Evolutionary conservation across 192 early-diverging fungal genomes (phyloP), one percentile per base, ranked within the genome.

Genomic region (Glomus cerebriforme): DNA sequence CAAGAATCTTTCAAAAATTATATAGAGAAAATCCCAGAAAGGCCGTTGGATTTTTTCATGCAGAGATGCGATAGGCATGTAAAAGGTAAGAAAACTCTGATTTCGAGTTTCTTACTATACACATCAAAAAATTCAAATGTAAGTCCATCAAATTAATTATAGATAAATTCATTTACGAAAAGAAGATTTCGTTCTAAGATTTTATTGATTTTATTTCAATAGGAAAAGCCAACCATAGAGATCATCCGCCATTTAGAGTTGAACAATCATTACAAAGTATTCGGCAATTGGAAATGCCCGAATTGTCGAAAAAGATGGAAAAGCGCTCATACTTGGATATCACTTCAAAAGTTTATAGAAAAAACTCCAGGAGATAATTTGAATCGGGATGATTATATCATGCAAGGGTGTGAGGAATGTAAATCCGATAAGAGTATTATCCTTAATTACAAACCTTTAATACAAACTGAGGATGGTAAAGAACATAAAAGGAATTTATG

Each of bases 271-370:
- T 63, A 76, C 24, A 22, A 59, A 24, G 74, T 76, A 26, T 76
- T 63, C 29, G 74, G 74, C 2, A 13, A 37, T 26, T 76, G 59
- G 59, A 27, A 45, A 63, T 76, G 74, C 12, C 15, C 32, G 7
- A 59, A 45, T 63, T 76, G 74, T 24, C 4, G 15, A 26, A 76
- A 63, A 19, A 24, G 17, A 39, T 76, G 74, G 74, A 34, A 7
- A 34, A 76, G 74, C 35, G 74, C 74, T 76, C 64, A 76, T 39
- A 76, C 59, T 76, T 76, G 74, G 74, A 63, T 76, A 76, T 76
- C 74, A 37, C 59, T 76, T n/a, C 29, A 43, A 76, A 63, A 76
- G n/a, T 76, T 64, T 76, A 76, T 76, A 19, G 26, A 37, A 3
- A n/a, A 34, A 76, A 37, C 31, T 26, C 27, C 24, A 17, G 59